phyloP scores from a whole-genome alignment of 2,329 filamentous ascomycete genomes.

The Aspergillus pseudotamarii region DNA sequence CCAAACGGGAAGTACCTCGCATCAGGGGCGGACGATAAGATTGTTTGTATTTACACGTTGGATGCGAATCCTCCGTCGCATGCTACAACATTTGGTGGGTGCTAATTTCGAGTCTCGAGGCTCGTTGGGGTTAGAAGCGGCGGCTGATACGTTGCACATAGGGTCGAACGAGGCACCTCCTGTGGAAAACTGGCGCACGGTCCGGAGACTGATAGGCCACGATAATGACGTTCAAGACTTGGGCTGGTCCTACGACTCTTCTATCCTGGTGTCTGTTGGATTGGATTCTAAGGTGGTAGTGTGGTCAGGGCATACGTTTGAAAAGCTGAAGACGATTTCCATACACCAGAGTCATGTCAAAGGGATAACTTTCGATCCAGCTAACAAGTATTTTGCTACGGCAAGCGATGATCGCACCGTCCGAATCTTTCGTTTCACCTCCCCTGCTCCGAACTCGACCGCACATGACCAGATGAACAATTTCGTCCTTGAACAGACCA shows the following conservation, averaged over 20 bases:
- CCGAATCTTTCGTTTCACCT: slow-evolving; percentile 93
- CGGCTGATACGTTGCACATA: slow-evolving; percentile 32
- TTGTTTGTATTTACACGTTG: slow-evolving; percentile 94
- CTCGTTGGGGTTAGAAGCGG: neutral
- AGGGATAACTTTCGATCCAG: slow-evolving; percentile 96
- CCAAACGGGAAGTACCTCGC: slow-evolving; percentile 93
- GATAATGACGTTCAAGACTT: slow-evolving; percentile 99
- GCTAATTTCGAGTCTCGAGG: slow-evolving; percentile 1
- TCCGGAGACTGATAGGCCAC: slow-evolving; percentile 89
- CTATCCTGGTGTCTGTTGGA: slow-evolving; percentile 91
- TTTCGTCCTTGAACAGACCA: slow-evolving; percentile 91
- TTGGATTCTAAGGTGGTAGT: slow-evolving; percentile 97
- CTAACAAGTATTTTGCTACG: slow-evolving; percentile 98
- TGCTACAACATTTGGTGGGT: slow-evolving; percentile 75
- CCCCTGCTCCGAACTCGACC: slow-evolving; percentile 85
- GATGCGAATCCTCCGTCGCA: slow-evolving; percentile 79
- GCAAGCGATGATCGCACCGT: slow-evolving; percentile 96
- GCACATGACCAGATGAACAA: slow-evolving; percentile 96
- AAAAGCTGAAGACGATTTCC: slow-evolving; percentile 91
- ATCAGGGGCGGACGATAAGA: slow-evolving; percentile 96
- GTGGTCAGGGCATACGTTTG: slow-evolving; percentile 97
- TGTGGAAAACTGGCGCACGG: slow-evolving; percentile 97
- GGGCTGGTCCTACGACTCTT: slow-evolving; percentile 95
- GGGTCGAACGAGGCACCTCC: slow-evolving; percentile 86
- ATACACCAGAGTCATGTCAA: slow-evolving; percentile 98